Conservation (phyloP, 2,329 filamentous ascomycete genomes). For the Alternaria angustiovoidea region DNA sequence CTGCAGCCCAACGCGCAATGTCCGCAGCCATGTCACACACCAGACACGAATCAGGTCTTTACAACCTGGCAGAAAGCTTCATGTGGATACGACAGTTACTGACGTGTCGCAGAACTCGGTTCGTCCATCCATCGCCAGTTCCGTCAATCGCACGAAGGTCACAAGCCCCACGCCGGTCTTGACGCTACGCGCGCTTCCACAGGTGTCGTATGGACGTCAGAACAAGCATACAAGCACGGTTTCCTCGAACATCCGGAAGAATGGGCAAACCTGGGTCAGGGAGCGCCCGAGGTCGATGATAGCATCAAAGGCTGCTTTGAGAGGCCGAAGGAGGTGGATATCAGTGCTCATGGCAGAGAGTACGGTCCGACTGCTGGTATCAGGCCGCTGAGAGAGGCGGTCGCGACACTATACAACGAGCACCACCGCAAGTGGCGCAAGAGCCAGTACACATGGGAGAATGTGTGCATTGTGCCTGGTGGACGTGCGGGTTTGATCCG, state of each 20-base stretch:
- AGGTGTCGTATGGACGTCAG: slow-evolving; percentile 92
- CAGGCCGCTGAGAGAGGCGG: slow-evolving; percentile 85
- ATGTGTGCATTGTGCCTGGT: slow-evolving; percentile 81
- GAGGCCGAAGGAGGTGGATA: slow-evolving; percentile 78
- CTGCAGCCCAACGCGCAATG: not conserved
- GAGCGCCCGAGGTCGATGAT: slow-evolving; percentile 91
- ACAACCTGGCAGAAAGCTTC: not conserved
- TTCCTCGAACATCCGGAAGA: slow-evolving; percentile 80
- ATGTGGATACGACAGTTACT: not conserved
- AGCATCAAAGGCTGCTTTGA: slow-evolving; percentile 90
- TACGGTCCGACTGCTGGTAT: slow-evolving; percentile 95
- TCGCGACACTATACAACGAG: slow-evolving; percentile 91
- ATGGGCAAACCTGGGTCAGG: slow-evolving; percentile 95
- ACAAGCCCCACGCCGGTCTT: slow-evolving; percentile 88
- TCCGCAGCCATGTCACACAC: slow-evolving; percentile 8
- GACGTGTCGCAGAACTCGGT: slow-evolving; percentile 67
- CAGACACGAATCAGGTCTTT: slow-evolving; percentile 18
- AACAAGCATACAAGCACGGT: slow-evolving; percentile 87
- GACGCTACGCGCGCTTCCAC: slow-evolving; percentile 88
- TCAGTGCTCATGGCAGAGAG: slow-evolving; percentile 80
- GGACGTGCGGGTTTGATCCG: slow-evolving; percentile 91
- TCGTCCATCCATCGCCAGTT: slow-evolving; percentile 91
- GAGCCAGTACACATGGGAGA: slow-evolving; percentile 95
- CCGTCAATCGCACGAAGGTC: slow-evolving; percentile 87
- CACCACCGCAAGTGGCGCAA: slow-evolving; percentile 87